Conservation (phyloP, 1,284 basidiomycete species). For the Pseudozyma pruni region DNA sequence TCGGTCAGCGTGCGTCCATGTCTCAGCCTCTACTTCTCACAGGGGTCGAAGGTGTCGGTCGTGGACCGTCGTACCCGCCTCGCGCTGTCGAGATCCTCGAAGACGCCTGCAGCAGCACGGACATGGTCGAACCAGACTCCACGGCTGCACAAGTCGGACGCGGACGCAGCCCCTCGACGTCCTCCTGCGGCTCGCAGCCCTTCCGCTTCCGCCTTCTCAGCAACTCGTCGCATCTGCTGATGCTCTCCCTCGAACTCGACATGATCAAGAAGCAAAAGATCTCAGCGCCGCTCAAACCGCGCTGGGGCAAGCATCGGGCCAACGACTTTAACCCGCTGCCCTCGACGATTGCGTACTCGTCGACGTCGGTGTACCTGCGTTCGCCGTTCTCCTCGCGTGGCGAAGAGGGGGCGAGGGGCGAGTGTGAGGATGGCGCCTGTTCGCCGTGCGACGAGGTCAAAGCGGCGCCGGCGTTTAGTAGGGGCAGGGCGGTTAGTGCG, state of each 20-base stretch:
- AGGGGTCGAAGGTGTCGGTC: slow-evolving; percentile 24
- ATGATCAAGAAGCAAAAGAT: slow-evolving; percentile 67
- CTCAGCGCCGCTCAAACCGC: slow-evolving; percentile 62
- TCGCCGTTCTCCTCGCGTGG: slow-evolving; percentile 10
- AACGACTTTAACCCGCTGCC: slow-evolving; percentile 56
- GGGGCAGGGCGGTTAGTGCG: too few species aligned
- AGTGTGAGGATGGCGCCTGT: slow-evolving; percentile 7
- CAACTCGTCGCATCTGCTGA: slow-evolving; percentile 64
- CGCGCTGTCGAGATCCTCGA: slow-evolving; percentile 35
- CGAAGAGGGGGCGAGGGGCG: background rate
- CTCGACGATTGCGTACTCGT: slow-evolving; percentile 18
- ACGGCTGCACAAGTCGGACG: slow-evolving; percentile 1
- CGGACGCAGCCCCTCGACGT: slow-evolving; percentile 13
- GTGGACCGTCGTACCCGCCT: slow-evolving; percentile 43
- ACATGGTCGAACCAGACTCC: slow-evolving; percentile 6
- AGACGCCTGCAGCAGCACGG: background rate
- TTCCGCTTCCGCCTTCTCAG: slow-evolving; percentile 55
- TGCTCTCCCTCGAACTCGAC: slow-evolving; percentile 64
- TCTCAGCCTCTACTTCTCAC: slow-evolving; percentile 22
- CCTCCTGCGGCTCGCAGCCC: slow-evolving; percentile 12
- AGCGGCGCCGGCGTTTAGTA: background rate
- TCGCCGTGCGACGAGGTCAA: slow-evolving; percentile 3
- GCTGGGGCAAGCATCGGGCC: slow-evolving; percentile 61
- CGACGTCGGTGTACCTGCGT: slow-evolving; percentile 16
- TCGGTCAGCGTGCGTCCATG: slow-evolving; percentile 16